A percentile compares a stretch with the other conserved stretches of the same genome.
phyloP scores from a whole-genome alignment of 2,329 filamentous ascomycete species.

The Colletotrichum euphorbiae region DNA sequence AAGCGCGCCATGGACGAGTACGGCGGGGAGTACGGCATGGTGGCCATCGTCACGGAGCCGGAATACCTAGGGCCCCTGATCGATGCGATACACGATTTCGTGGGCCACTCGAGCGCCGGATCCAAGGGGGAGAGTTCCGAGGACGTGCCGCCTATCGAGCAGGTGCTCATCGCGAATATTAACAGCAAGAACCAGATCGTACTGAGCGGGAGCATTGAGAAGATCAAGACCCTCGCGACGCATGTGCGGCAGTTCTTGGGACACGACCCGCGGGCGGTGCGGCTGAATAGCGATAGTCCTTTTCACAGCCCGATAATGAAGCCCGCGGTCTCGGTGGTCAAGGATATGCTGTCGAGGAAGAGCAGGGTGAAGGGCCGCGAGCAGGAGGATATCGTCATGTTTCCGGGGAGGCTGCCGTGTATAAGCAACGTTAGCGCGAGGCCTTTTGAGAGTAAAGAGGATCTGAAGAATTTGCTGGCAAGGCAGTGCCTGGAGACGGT shows the following conservation, averaged over 20 bases:
- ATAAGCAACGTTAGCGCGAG: slow-evolving; percentile 87
- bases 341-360: slow-evolving; percentile 70
- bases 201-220: slow-evolving; percentile 85
- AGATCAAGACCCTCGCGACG: slow-evolving; percentile 83
- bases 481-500: slow-evolving; percentile 92
- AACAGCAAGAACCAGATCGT: slow-evolving; percentile 98
- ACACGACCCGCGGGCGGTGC: slow-evolving; percentile 89
- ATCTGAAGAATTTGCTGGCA: slow-evolving; percentile 83
- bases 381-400: slow-evolving; percentile 75
- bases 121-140: slow-evolving; percentile 75
- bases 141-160: slow-evolving; percentile 80
- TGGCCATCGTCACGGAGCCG: slow-evolving; percentile 89
- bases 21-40: slow-evolving; percentile 92
- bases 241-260: slow-evolving; percentile 91
- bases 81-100: slow-evolving; percentile 80
- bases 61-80: slow-evolving; percentile 78
- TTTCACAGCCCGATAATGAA: slow-evolving; percentile 95
- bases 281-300: slow-evolving; percentile 86
- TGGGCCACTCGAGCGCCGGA: slow-evolving; percentile 75
- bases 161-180: slow-evolving; percentile 92
- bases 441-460: slow-evolving; percentile 78
- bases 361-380: slow-evolving; percentile 65
- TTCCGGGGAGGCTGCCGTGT: slow-evolving; percentile 80
- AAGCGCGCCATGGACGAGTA: slow-evolving; percentile 71
- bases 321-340: slow-evolving; percentile 82